These are phyloP conservation scores for Scenedesmus sp. DNA, from an alignment of 163 green algal genomes.

Conservation along the genomic window DNA sequence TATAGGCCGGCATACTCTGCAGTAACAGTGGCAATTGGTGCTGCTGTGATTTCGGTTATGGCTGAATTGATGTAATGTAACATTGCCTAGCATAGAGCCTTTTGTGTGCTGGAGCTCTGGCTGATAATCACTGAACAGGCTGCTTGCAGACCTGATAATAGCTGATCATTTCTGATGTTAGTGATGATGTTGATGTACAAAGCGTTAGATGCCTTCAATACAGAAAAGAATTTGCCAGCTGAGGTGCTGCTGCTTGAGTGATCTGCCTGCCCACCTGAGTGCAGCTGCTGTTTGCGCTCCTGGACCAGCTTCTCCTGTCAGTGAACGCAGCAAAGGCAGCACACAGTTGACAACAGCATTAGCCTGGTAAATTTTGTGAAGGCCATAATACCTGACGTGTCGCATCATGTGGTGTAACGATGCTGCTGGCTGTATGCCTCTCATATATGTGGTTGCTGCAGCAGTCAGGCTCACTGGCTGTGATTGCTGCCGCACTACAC, in stretches of 20 bases:
- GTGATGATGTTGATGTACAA: too few species aligned
- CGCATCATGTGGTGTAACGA: too few species aligned
- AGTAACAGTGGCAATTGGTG: neutral
- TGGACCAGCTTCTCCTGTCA: neutral
- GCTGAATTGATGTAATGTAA: too few species aligned
- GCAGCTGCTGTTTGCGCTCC: neutral
- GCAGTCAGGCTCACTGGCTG: neutral
- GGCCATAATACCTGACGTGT: too few species aligned
- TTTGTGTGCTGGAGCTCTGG: too few species aligned
- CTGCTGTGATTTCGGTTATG: neutral
- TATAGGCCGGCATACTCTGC: slow-evolving; percentile 36
- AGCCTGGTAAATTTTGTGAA: too few species aligned
- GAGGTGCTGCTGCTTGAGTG: neutral
- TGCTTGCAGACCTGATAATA: too few species aligned
- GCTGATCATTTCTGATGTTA: too few species aligned
- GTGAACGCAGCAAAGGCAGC: neutral
- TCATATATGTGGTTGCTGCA: neutral
- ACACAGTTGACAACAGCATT: neutral
- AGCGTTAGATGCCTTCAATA: neutral
- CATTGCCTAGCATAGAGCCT: too few species aligned
- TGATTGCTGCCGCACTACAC: neutral
- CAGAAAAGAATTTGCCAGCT: neutral
- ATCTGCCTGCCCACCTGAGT: neutral
- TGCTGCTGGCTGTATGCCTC: neutral
- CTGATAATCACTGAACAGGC: too few species aligned